Percentiles rank a stretch among this genome's conserved stretches.
Evolutionary conservation across 2,329 filamentous ascomycete species (phyloP).

Genomic region (Peltaster fructicola): DNA sequence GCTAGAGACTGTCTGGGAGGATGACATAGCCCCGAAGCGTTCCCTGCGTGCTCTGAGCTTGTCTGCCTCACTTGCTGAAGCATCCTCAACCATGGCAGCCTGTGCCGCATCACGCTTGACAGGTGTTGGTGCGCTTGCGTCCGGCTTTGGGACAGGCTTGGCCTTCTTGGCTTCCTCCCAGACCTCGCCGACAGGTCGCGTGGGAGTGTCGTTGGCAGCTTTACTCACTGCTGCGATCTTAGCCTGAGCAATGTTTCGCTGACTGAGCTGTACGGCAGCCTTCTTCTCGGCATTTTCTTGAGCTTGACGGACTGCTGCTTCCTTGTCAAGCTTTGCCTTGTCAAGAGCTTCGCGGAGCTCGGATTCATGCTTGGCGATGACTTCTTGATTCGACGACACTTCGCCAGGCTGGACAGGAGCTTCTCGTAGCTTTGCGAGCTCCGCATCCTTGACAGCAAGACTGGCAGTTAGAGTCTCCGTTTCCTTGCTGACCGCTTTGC

Average conservation of each 20-base stretch:
- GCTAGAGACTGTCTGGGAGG: too few relatives aligned
- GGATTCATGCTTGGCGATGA: not conserved
- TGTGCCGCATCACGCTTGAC: conserved; percentile 8
- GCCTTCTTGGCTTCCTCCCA: conserved; percentile 63
- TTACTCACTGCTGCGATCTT: conserved; percentile 66
- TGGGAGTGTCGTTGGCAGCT: conserved; percentile 69
- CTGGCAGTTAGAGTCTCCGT: conserved; percentile 19
- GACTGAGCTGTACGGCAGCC: conserved; percentile 61
- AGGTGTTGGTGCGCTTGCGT: conserved; percentile 7
- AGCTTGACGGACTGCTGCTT: conserved; percentile 12
- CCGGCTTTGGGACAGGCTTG: conserved; percentile 12
- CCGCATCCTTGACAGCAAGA: conserved; percentile 15
- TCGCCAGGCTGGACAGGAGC: conserved; percentile 1
- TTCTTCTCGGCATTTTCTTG: conserved; percentile 24
- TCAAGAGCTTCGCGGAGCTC: conserved; percentile 12
- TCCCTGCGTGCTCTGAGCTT: too few relatives aligned
- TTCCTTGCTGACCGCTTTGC: conserved; percentile 26
- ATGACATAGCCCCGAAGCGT: too few relatives aligned
- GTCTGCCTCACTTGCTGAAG: too few relatives aligned
- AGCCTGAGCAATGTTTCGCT: conserved; percentile 42
- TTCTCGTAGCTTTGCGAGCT: conserved; percentile 12
- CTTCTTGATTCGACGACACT: too few relatives aligned
- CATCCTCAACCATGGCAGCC: too few relatives aligned
- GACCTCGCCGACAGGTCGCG: conserved; percentile 68
- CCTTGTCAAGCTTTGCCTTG: conserved; percentile 13